Evolutionary conservation across 768 basidiomycete genomes (phyloP).

Genomic region (Psilocybe tampanensis): DNA sequence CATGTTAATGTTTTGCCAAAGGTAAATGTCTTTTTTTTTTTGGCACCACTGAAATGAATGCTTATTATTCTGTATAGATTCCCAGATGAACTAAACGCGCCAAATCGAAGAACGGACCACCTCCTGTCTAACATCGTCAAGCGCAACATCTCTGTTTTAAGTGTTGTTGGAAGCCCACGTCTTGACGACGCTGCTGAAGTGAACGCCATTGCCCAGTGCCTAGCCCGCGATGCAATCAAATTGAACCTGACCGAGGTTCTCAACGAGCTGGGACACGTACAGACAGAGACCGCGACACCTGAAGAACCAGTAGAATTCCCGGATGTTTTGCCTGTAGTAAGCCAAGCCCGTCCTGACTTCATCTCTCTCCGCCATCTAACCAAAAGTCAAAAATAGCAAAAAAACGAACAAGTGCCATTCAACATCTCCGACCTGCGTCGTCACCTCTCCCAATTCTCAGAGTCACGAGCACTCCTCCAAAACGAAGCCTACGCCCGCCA

Average conservation of each 20-base stretch:
- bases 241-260: conserved; percentile 53
- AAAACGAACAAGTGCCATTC: conserved; percentile 59
- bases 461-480: conserved; percentile 64
- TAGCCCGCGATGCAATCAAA: conserved; percentile 65
- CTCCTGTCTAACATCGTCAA: conserved; percentile 49
- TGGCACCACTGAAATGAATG: background rate
- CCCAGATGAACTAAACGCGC: background rate
- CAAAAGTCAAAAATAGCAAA: conserved; percentile 12
- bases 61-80: background rate
- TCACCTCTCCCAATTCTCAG: conserved; percentile 63
- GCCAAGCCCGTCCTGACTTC: background rate
- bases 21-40: no score
- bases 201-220: conserved; percentile 49
- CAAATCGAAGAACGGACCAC: conserved; percentile 22
- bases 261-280: conserved; percentile 43
- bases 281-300: conserved; percentile 49
- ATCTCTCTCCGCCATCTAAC: background rate
- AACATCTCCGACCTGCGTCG: conserved; percentile 73
- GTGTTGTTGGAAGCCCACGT: conserved; percentile 59
- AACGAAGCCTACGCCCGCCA: conserved; percentile 77
- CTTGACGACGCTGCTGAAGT: conserved; percentile 60
- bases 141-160: conserved; percentile 49
- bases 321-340: conserved; percentile 60
- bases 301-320: conserved; percentile 46
- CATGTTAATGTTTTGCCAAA: conserved; percentile 61